Conservation (phyloP, 2,329 filamentous ascomycete species). For the Hypoxylon sp. region DNA sequence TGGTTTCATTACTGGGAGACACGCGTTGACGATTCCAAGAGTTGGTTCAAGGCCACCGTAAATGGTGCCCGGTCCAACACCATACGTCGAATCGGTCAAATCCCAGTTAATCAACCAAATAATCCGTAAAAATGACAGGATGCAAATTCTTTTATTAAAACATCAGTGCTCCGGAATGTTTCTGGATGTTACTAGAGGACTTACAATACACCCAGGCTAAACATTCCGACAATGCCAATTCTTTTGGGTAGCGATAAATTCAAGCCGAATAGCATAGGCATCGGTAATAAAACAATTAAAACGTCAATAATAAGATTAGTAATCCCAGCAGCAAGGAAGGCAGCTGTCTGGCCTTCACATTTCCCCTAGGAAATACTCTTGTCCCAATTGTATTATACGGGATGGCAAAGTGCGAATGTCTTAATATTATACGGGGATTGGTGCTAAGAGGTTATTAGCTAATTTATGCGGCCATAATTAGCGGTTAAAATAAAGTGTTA, state of each 20-base stretch:
- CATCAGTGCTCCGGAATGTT: too few relatives aligned
- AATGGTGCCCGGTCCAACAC: background rate
- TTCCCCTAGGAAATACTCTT: slow-evolving; percentile 22
- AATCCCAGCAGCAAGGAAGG: slow-evolving; percentile 18
- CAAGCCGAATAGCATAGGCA: slow-evolving; percentile 26
- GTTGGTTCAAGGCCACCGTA: slow-evolving; percentile 25
- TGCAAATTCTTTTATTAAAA: slow-evolving; percentile 1
- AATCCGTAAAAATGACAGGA: slow-evolving; percentile 14
- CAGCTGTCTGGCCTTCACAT: slow-evolving; percentile 1
- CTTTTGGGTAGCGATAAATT: slow-evolving; percentile 15
- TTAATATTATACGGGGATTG: too few relatives aligned
- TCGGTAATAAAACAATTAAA: slow-evolving; percentile 21
- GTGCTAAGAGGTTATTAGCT: too few relatives aligned
- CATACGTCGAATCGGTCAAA: slow-evolving; percentile 16
- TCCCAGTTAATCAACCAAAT: slow-evolving; percentile 9
- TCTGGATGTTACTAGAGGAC: slow-evolving; percentile 1
- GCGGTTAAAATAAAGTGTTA: too few relatives aligned
- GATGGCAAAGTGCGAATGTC: slow-evolving; percentile 19
- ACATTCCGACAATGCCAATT: slow-evolving; percentile 26
- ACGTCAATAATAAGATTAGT: slow-evolving; percentile 31
- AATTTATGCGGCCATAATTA: too few relatives aligned
- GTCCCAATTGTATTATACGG: slow-evolving; percentile 26
- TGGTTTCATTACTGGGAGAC: slow-evolving; percentile 27
- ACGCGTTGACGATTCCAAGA: slow-evolving; percentile 28
- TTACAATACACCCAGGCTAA: slow-evolving; percentile 30